Percentiles rank a stretch among this genome's conserved stretches.
Evolutionary conservation across 768 basidiomycete genomes (phyloP).

Genomic region (Amanita exitialis): DNA sequence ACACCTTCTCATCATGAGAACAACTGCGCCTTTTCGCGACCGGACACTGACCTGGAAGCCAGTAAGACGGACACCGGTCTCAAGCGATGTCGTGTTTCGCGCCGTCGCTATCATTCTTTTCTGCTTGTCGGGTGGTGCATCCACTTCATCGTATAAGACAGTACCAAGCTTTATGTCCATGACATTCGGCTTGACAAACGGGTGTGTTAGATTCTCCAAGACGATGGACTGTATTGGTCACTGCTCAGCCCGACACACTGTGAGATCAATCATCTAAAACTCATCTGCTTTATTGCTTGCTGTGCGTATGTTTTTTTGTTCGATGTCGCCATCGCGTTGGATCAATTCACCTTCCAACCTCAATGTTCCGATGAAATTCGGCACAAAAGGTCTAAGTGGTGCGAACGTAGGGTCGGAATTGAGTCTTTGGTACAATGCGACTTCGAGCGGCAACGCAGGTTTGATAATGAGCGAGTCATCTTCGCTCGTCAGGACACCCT

Average conservation of each 20-base stretch:
- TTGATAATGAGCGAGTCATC: constrained; percentile 80
- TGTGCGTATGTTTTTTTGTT: background rate
- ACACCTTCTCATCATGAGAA: constrained; percentile 40
- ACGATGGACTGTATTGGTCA: constrained; percentile 55
- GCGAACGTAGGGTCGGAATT: constrained; percentile 29
- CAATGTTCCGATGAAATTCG: constrained; percentile 74
- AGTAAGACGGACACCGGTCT: constrained; percentile 75
- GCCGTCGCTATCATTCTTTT: constrained; percentile 69
- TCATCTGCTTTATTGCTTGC: constrained; percentile 32
- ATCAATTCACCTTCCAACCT: constrained; percentile 56
- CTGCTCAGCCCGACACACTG: background rate
- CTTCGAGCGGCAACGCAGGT: constrained; percentile 52
- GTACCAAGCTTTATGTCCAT: constrained; percentile 94
- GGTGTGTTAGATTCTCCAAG: constrained; percentile 70
- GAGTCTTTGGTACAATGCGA: constrained; percentile 59
- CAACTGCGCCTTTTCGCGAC: background rate
- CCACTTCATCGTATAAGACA: constrained; percentile 61
- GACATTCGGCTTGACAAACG: constrained; percentile 75
- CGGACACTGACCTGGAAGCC: constrained; percentile 73
- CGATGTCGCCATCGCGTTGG: constrained; percentile 16
- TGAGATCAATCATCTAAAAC: constrained; percentile 11
- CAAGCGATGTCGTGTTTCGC: constrained; percentile 55
- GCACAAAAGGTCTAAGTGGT: constrained; percentile 48
- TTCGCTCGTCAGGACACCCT: constrained; percentile 58
- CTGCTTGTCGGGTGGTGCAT: constrained; percentile 60